These are phyloP conservation scores for Colletotrichum sp. DNA, from an alignment of 2,329 filamentous ascomycete species.

Conservation along the genomic window DNA sequence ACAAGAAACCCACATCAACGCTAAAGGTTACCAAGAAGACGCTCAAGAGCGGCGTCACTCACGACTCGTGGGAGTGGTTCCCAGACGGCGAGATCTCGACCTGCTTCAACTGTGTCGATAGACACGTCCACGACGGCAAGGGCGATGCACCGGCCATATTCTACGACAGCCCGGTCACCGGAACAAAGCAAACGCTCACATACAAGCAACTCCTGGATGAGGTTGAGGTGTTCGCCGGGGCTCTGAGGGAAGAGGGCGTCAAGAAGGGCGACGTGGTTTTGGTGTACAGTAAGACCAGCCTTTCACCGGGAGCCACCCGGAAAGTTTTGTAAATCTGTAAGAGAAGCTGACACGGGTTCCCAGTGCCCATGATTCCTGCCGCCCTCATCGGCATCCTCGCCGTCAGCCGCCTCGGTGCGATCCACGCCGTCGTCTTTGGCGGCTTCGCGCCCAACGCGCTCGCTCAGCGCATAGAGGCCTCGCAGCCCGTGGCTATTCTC, in stretches of 20 bases:
- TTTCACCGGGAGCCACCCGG: not conserved
- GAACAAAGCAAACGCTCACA: constrained; percentile 72
- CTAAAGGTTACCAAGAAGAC: constrained; percentile 67
- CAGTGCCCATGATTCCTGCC: constrained; percentile 94
- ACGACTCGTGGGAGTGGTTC: constrained; percentile 90
- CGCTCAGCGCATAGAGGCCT: constrained; percentile 87
- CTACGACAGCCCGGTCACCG: constrained; percentile 87
- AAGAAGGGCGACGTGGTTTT: constrained; percentile 85
- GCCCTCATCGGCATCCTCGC: constrained; percentile 88
- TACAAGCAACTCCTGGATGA: constrained; percentile 79
- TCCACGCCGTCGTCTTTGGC: constrained; percentile 93
- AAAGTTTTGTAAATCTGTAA: not conserved
- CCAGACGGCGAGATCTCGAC: constrained; percentile 87
- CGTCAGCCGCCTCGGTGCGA: constrained; percentile 78
- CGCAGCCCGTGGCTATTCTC: constrained; percentile 75
- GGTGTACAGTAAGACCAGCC: constrained; percentile 73
- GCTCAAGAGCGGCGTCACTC: constrained; percentile 63
- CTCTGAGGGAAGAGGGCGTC: constrained; percentile 82
- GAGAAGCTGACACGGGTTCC: not conserved
- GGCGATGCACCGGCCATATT: constrained; percentile 78
- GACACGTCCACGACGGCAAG: constrained; percentile 82
- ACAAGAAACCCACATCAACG: constrained; percentile 71
- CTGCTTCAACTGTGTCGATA: constrained; percentile 89
- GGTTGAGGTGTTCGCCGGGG: constrained; percentile 82
- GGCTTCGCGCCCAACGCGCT: constrained; percentile 84